phyloP scores from a whole-genome alignment of 768 basidiomycete species.

The Ramaria rubella region DNA sequence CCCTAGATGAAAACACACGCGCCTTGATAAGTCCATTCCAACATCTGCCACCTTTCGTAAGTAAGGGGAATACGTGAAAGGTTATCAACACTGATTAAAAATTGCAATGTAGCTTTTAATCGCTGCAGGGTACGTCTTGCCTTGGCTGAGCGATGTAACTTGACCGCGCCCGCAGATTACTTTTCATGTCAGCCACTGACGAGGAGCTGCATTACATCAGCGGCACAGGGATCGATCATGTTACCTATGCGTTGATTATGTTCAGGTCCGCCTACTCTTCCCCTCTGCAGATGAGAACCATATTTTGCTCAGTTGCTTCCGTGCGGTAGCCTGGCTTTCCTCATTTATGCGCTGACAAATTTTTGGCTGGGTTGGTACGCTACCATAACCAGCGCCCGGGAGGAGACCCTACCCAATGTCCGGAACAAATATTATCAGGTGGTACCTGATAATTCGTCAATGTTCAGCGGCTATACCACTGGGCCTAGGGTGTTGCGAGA shows the following conservation, averaged over 20 bases:
- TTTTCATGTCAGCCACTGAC: conserved; percentile 93
- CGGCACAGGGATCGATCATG: conserved; percentile 77
- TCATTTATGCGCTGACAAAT: conserved; percentile 68
- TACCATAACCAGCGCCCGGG: conserved; percentile 49
- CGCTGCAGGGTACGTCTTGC: conserved; percentile 48
- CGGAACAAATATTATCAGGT: conserved; percentile 6
- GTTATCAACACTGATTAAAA: too few species aligned
- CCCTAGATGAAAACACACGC: conserved; percentile 10
- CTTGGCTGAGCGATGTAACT: not conserved
- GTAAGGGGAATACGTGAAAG: too few species aligned
- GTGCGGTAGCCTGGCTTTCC: conserved; percentile 74
- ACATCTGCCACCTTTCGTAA: conserved; percentile 83
- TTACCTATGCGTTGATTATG: conserved; percentile 82
- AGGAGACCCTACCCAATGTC: not conserved
- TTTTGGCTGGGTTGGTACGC: conserved; percentile 65
- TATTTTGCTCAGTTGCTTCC: conserved; percentile 9
- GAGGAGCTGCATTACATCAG: conserved; percentile 75
- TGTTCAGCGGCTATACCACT: conserved; percentile 8
- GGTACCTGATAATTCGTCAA: conserved; percentile 1
- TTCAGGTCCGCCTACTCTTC: conserved; percentile 47
- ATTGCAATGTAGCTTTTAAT: conserved; percentile 57
- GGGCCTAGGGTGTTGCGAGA: conserved; percentile 5
- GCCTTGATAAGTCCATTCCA: conserved; percentile 61
- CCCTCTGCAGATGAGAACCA: not conserved
- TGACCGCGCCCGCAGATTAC: conserved; percentile 38